phyloP scores from a whole-genome alignment of 2,329 filamentous ascomycete species.

The Sporothrix luriei region DNA sequence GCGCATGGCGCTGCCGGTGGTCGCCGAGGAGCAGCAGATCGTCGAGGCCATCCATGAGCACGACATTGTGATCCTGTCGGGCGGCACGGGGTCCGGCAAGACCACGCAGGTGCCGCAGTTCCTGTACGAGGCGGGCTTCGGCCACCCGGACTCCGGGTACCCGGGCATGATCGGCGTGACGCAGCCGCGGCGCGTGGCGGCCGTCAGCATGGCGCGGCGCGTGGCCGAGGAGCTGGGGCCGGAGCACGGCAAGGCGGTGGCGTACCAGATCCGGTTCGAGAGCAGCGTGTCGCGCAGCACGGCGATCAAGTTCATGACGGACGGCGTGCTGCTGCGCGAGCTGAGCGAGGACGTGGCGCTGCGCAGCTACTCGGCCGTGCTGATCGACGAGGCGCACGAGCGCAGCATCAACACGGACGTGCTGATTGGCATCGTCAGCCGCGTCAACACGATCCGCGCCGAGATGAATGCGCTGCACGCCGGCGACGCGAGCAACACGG shows the following conservation, averaged over 20 bases:
- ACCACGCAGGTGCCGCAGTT: constrained; percentile 98
- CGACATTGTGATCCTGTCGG: constrained; percentile 86
- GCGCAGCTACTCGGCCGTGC: constrained; percentile 85
- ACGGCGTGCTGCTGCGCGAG: constrained; percentile 91
- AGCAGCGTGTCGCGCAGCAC: constrained; percentile 78
- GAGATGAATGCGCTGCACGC: constrained; percentile 53
- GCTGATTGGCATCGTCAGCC: constrained; percentile 93
- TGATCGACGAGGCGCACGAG: constrained; percentile 97
- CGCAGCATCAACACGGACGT: constrained; percentile 97
- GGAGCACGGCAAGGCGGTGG: constrained; percentile 73
- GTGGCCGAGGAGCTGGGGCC: constrained; percentile 79
- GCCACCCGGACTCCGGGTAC: constrained; percentile 72
- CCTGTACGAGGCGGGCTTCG: constrained; percentile 90
- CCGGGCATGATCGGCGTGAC: constrained; percentile 94
- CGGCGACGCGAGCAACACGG: constrained; percentile 57
- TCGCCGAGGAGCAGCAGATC: constrained; percentile 93
- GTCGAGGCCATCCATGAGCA: constrained; percentile 98
- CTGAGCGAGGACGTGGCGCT: constrained; percentile 86
- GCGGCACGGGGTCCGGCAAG: constrained; percentile 94
- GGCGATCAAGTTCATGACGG: constrained; percentile 97
- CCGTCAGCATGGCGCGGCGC: constrained; percentile 94
- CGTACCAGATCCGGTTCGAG: constrained; percentile 95
- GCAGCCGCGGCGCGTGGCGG: constrained; percentile 90
- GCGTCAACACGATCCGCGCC: constrained; percentile 81
- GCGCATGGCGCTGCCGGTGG: constrained; percentile 80